A percentile compares a stretch with the other conserved stretches of the same genome.
Conservation (phyloP, 441 rosid genomes). For the Pelargonium hybrid region DNA sequence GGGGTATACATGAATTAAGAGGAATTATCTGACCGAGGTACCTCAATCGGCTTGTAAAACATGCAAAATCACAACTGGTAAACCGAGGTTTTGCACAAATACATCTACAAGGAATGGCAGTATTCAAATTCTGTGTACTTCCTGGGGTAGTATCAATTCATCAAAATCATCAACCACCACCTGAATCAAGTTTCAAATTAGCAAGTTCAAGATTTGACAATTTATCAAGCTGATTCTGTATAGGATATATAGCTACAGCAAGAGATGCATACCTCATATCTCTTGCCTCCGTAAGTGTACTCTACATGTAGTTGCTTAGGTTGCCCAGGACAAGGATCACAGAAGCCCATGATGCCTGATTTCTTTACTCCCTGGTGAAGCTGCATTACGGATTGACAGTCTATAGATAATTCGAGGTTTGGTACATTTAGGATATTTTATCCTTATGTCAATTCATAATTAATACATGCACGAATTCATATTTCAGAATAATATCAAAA, state of each 20-base stretch:
- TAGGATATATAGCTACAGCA: background rate
- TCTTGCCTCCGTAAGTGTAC: conserved; percentile 44
- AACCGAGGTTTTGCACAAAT: conserved; percentile 1
- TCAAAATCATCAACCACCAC: conserved; percentile 58
- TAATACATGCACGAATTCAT: background rate
- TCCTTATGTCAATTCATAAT: background rate
- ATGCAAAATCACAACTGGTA: conserved; percentile 27
- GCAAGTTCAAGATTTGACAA: background rate
- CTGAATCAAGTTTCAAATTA: conserved; percentile 25
- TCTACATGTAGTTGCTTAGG: conserved; percentile 63
- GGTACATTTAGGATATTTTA: background rate
- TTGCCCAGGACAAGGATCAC: conserved; percentile 90
- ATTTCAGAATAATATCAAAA: background rate
- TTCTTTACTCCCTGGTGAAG: conserved; percentile 91
- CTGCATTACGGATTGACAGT: conserved; percentile 26
- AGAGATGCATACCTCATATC: conserved; percentile 33
- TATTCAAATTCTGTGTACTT: conserved; percentile 37
- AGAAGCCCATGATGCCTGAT: conserved; percentile 95
- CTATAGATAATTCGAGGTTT: background rate
- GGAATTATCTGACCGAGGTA: background rate
- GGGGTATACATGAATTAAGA: background rate
- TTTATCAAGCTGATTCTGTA: background rate
- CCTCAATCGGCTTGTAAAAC: conserved; percentile 21
- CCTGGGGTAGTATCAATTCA: conserved; percentile 61
- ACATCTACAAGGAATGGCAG: background rate